Base-by-base conservation (phyloP, 306 rosid species). In the Hippophae rhamnoides region DNA sequence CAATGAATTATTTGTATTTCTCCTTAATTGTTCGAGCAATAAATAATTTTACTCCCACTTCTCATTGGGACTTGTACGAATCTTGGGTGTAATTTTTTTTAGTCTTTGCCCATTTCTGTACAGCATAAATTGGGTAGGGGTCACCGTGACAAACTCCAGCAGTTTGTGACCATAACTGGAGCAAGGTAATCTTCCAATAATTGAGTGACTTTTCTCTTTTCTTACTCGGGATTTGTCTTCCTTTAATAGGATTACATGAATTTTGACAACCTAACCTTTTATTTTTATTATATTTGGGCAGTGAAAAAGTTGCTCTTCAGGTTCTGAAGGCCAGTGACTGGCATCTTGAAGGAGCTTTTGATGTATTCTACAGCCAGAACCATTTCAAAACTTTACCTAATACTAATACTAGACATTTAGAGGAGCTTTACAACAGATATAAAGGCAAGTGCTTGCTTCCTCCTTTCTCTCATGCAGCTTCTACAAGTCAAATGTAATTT, bases 261-360 rank as follows among this genome's bases (percentile, higher is more conserved):
- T 47, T 47, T 10, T 47, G 3, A 11, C 11, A 11, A 12, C 13
- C n/a, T 49, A 6, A 12, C n/a, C 12, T 13, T 13, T 11, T 48
- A 4, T 12, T 49, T 7, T 49, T 10, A 51, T 11, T 41, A 10
- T 6, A 7, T 52, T 63, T 54, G 12, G 65, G 69, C 96, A 93
- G 99, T 70, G 99, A 93, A 78, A 93, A 84, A 74, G 72, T 71
- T 60, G 96, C 97, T 40, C 69, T 72, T 64, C 99, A 93, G 79
- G 77, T 84, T 67, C 65, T 93, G 74, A 93, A 93, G 80, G 78
- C 90, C 47, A 84, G 94, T 60, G 99, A 93, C 74, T 93, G 99
- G 99, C 79, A 93, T 75, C 90, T 93, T 75, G 99, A 93, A 84
- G 94, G 95, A 75, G 97, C 99, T 46, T 86, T 93, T 80, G 99